Evolutionary conservation across 371 early-diverging fungal genomes (phyloP).

Genomic region (Rhizopus arrhizus): DNA sequence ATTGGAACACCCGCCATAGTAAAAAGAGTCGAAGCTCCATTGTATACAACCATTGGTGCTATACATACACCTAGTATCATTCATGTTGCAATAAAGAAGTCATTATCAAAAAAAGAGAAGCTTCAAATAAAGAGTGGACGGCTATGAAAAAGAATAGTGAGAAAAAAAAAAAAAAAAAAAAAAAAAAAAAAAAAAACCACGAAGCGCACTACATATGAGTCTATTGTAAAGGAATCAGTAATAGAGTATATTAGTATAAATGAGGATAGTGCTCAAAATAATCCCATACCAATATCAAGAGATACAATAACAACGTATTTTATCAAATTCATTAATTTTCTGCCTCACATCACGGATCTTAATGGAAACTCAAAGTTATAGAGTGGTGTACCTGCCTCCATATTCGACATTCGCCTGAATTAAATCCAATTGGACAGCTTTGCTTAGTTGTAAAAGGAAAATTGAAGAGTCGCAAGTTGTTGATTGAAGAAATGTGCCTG

Average conservation of each 20-base stretch:
- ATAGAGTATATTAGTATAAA: slow-evolving; percentile 5
- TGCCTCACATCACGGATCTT: not conserved
- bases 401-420: slow-evolving; percentile 9
- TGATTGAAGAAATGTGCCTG: slow-evolving; percentile 1
- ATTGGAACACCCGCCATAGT: slow-evolving; percentile 10
- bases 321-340: slow-evolving; percentile 4
- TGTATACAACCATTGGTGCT: slow-evolving; percentile 15
- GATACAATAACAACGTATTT: slow-evolving; percentile 2
- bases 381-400: not conserved
- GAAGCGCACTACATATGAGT: not conserved
- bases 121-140: not conserved
- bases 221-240: slow-evolving; percentile 1
- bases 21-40: slow-evolving; percentile 1
- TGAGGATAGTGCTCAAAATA: not conserved
- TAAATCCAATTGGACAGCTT: slow-evolving; percentile 5
- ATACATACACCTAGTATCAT: slow-evolving; percentile 1
- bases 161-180: not conserved
- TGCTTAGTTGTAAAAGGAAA: slow-evolving; percentile 7
- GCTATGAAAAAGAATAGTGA: not conserved
- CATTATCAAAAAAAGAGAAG: not conserved
- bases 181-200: slow-evolving; percentile 2
- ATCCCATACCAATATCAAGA: not conserved
- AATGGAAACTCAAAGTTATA: not conserved
- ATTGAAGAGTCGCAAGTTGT: not conserved
- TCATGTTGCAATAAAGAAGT: not conserved